phyloP scores from a whole-genome alignment of 2,329 filamentous ascomycete species.

The Trichoderma pleuroti region DNA sequence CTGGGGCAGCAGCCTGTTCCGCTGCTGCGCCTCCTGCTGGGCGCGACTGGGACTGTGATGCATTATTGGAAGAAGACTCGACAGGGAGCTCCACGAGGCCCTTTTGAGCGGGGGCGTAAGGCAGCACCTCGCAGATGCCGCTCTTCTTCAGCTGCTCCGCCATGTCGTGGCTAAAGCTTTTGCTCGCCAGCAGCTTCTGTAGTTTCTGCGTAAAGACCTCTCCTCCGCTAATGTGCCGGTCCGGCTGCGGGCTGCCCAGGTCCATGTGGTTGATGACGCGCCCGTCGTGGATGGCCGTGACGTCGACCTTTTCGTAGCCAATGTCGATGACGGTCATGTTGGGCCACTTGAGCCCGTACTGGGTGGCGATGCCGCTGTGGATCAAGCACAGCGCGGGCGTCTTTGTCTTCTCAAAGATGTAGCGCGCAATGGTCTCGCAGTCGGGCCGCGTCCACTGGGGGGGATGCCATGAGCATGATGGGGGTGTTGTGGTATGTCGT shows the following conservation, averaged over 20 bases:
- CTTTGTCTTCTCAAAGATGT: slow-evolving; percentile 96
- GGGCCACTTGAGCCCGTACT: slow-evolving; percentile 73
- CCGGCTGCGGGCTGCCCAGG: slow-evolving; percentile 52
- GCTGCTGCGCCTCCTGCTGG: neutral
- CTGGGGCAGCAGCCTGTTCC: neutral
- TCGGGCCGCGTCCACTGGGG: slow-evolving; percentile 88
- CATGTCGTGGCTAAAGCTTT: slow-evolving; percentile 62
- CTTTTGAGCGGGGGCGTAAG: slow-evolving; percentile 47
- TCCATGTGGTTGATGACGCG: slow-evolving; percentile 64
- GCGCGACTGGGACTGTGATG: slow-evolving; percentile 18
- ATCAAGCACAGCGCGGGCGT: slow-evolving; percentile 88
- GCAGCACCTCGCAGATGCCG: slow-evolving; percentile 62
- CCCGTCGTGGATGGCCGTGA: slow-evolving; percentile 86
- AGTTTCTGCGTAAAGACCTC: slow-evolving; percentile 79
- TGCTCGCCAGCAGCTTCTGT: slow-evolving; percentile 58
- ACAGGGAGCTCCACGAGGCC: slow-evolving; percentile 48
- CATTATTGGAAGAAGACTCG: slow-evolving; percentile 32
- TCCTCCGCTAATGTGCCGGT: slow-evolving; percentile 65
- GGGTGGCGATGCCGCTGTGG: slow-evolving; percentile 81
- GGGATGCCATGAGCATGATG: slow-evolving; percentile 84
- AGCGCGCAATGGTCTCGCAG: slow-evolving; percentile 83
- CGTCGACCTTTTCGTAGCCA: slow-evolving; percentile 85
- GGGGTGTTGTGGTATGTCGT: slow-evolving; percentile 95
- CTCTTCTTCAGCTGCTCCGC: slow-evolving; percentile 68
- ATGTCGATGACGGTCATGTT: slow-evolving; percentile 88